Conservation (phyloP, 495 filamentous ascomycete genomes). For the Pseudoneurospora amorphoporcata region DNA sequence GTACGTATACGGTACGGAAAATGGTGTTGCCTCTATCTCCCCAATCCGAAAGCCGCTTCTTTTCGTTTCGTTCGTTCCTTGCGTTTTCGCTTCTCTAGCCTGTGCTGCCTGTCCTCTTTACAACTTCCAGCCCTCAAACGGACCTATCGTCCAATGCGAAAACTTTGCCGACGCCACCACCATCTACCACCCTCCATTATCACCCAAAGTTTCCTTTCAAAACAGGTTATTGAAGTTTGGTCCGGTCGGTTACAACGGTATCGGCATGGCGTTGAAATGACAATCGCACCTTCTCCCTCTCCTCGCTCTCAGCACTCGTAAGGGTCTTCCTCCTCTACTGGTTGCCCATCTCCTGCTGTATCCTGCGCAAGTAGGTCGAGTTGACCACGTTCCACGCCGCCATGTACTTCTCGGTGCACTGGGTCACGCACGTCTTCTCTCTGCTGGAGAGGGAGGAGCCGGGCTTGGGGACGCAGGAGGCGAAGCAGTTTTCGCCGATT, state of each 20-base stretch:
- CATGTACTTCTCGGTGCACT: constrained; percentile 98
- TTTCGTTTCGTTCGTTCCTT: not conserved
- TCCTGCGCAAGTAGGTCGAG: constrained; percentile 58
- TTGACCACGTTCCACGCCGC: constrained; percentile 80
- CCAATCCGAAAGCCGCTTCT: not conserved
- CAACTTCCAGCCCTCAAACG: not conserved
- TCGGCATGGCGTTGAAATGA: not conserved
- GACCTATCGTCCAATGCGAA: not conserved
- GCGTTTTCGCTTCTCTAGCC: not conserved
- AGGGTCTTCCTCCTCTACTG: not conserved
- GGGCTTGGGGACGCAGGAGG: constrained; percentile 81
- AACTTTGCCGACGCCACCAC: not conserved
- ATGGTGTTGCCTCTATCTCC: not conserved
- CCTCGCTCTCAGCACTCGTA: not conserved
- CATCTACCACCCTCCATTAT: not conserved
- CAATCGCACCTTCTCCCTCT: not conserved
- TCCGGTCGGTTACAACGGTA: not conserved
- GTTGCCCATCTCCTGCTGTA: constrained; percentile 48
- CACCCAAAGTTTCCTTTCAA: not conserved
- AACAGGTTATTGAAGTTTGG: not conserved
- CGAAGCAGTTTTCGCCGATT: constrained; percentile 95
- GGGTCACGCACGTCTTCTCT: constrained; percentile 63
- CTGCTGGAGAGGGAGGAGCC: constrained; percentile 65
- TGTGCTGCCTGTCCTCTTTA: not conserved
- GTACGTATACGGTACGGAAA: not conserved